These are phyloP conservation scores for Podospora tetraspora DNA, from an alignment of 495 filamentous ascomycete species.

Conservation along the genomic window DNA sequence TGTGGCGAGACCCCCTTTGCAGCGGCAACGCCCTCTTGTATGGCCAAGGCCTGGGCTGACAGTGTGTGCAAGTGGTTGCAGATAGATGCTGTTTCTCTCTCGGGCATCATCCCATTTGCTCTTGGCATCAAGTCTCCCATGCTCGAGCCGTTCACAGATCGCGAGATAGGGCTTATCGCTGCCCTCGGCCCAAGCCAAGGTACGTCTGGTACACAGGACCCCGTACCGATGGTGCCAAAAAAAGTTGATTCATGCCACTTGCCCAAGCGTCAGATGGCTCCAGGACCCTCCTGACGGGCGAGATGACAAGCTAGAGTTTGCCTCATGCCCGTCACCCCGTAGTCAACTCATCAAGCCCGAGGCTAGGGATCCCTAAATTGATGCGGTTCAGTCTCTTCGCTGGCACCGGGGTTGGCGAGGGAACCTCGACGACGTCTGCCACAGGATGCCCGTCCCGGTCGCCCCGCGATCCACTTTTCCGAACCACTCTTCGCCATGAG, in stretches of 20 bases:
- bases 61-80: slow-evolving; percentile 3
- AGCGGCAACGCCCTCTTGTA: neutral
- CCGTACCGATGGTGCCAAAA: too few species aligned
- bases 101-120: too few species aligned
- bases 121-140: too few species aligned
- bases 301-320: neutral
- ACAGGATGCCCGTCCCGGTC: neutral
- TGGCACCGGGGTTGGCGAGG: neutral
- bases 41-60: slow-evolving; percentile 7
- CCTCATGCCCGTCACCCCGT: neutral
- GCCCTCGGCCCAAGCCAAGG: neutral
- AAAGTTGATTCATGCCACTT: neutral
- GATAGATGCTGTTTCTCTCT: slow-evolving; percentile 9
- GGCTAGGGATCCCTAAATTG: neutral
- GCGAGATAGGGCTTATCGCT: slow-evolving; percentile 11
- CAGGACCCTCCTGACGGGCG: neutral
- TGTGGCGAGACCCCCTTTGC: slow-evolving; percentile 10
- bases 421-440: neutral
- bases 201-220: too few species aligned
- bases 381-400: neutral
- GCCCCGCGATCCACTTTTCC: neutral
- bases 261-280: neutral
- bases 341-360: neutral
- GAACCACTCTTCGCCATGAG: neutral
- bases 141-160: too few species aligned